Evolutionary conservation across 306 rosid genomes (phyloP), one percentile per base, ranked within the genome.

Genomic region (Cicer chorassanicum): DNA sequence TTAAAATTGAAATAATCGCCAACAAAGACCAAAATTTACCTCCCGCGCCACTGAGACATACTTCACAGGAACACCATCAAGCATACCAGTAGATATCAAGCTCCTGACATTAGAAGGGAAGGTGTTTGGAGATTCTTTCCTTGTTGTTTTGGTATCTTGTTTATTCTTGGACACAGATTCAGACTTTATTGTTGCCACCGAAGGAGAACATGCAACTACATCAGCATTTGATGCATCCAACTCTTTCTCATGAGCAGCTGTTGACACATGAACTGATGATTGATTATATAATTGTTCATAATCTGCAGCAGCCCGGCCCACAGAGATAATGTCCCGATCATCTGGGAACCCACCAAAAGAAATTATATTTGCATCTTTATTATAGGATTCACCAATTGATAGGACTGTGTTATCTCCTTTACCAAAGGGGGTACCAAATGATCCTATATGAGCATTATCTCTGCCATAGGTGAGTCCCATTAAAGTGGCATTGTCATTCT

Each of bases 61-160:
- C 85, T 92, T 92, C 2, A 92, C 89, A 73, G 93, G 97, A 76
- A 92, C 93, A 34, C 96, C 96, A 68, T 92, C 96, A 57, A 90
- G 90, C 78, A 92, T 92, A 59, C 96, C 96, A 0, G 96, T 90
- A 14, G 92, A 84, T 72, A 92, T 80, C 87, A 92, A 84, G 82
- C 88, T 86, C 80, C 96, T 83, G 81, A 92, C 98, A 77, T 90
- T 92, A 40, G 96, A 80, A 12, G 98, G 98, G 65, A 92, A 90
- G 87, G 91, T 87, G 80, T 89, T 90, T 45, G 98, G 95, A 84
- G 96, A 87, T 77, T 88, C 92, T 87, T 90, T 90, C 87, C 72
- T 87, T n/a, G 76, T 55, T 8, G 75, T 42, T 85, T 87, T 92
- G 76, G 53, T 16, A 51, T 90, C 93, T 54, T 84, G 77, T 79